Evolutionary conservation across 78 protist species (phyloP), one percentile per base, ranked within the genome.

Genomic region (Dictyostelium brefeldianum): DNA sequence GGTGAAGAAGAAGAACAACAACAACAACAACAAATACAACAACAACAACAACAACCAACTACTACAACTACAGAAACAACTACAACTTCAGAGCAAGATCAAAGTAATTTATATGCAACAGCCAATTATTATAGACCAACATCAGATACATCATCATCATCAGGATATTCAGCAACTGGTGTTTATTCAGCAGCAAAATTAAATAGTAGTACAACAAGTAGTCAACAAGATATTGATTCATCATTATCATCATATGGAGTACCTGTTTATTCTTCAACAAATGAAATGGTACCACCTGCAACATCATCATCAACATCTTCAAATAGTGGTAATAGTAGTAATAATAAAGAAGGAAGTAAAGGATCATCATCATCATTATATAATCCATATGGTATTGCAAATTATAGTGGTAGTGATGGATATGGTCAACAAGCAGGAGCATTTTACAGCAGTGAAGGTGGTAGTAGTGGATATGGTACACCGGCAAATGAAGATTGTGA

Each of bases 301-400:
- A 51, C 15, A 12, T 8, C 56, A 51, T 8, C 56, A 51, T n/a
- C n/a, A 12, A 8, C 1, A 51, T n/a, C n/a, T 65, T 65, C 75
- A 25, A 29, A 29, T 67, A 67, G 31, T 15, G 31, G 48, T 27
- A 31, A 31, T 67, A 48, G 25, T 67, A 22, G 31, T 31, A n/a
- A n/a, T n/a, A n/a, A n/a, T n/a, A n/a, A n/a, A n/a, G n/a, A n/a
- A n/a, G 25, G 47, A 14, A 31, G 48, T 67, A 15, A n/a, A 22
- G 17, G 20, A 12, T 25, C 41, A 25, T 31, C 46, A 0, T 67
- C 75, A 67, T 67, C 75, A 5, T 25, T 47, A 1, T 67, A 67
- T 31, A 67, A 67, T 67, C 75, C 75, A 15, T 67, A 67, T 67
- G 75, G 75, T 67, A 62, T 62, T 8, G 70, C 70, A 11, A 29